A percentile compares a stretch with the other conserved stretches of the same genome.
Conservation (phyloP, 345 rosid genomes). For the Eutrema heterophyllum region DNA sequence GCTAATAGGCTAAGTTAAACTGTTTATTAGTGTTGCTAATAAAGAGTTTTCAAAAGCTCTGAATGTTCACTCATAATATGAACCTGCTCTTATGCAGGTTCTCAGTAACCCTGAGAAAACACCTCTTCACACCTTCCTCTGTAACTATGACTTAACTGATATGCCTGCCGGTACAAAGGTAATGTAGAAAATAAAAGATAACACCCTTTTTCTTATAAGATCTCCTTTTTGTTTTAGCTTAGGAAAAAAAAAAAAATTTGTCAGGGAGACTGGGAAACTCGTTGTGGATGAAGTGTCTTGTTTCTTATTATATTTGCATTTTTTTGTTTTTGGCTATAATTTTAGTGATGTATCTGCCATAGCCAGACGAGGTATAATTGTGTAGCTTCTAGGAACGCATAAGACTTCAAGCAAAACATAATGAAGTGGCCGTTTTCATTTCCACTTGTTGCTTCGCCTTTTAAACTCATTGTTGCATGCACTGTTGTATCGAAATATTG, state of each 20-base stretch:
- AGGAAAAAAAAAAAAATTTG: not conserved
- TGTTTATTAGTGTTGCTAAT: conserved; percentile 4
- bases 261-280: too few species aligned
- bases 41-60: not conserved
- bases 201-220: not conserved
- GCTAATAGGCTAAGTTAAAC: not conserved
- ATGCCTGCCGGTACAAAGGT: conserved; percentile 77
- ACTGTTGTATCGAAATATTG: not conserved
- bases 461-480: not conserved
- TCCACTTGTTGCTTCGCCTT: not conserved
- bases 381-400: conserved; percentile 6
- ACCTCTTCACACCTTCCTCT: conserved; percentile 88
- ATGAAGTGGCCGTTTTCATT: not conserved
- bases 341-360: not conserved
- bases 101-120: conserved; percentile 98
- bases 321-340: too few species aligned
- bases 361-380: not conserved
- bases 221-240: not conserved
- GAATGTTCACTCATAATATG: conserved; percentile 13
- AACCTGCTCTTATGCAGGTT: conserved; percentile 47
- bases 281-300: too few species aligned
- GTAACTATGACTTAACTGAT: conserved; percentile 93
- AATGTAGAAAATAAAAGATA: not conserved
- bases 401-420: not conserved
- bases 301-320: too few species aligned